phyloP scores from a whole-genome alignment of 1,284 basidiomycete species.

The Cryptococcus jaspeensis region DNA sequence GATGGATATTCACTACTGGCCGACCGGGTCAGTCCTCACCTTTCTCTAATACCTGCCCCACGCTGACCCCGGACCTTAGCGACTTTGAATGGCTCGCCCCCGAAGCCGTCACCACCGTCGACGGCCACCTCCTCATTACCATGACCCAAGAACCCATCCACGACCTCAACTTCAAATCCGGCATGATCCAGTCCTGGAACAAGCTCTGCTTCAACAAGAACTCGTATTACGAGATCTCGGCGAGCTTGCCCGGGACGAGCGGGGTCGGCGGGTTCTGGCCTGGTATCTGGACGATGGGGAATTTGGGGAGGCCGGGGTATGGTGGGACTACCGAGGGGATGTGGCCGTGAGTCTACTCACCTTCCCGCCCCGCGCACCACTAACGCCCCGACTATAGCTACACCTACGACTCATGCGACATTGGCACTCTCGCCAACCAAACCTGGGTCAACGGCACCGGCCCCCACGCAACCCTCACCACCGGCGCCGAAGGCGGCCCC shows the following conservation, averaged over 20 bases:
- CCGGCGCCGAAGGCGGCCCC: conserved; percentile 33
- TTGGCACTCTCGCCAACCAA: conserved; percentile 50
- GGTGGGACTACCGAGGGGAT: conserved; percentile 68
- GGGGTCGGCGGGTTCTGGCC: conserved; percentile 55
- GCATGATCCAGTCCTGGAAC: conserved; percentile 58
- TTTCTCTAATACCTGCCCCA: background rate
- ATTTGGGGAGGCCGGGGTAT: conserved; percentile 53
- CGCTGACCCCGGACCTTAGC: conserved; percentile 11
- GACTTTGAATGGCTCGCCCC: conserved; percentile 65
- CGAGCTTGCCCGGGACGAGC: conserved; percentile 41
- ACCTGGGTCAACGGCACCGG: conserved; percentile 47
- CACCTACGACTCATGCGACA: conserved; percentile 46
- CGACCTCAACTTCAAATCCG: conserved; percentile 67
- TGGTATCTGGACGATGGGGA: conserved; percentile 54
- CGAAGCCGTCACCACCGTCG: conserved; percentile 69
- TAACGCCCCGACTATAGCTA: too few relatives aligned
- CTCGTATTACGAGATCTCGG: conserved; percentile 46
- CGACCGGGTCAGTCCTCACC: background rate
- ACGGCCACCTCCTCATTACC: conserved; percentile 80
- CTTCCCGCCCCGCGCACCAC: too few relatives aligned
- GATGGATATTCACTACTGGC: conserved; percentile 55
- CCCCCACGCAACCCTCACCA: conserved; percentile 45
- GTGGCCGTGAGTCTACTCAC: conserved; percentile 48
- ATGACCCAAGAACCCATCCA: conserved; percentile 66
- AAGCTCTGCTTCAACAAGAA: conserved; percentile 51